Evolutionary conservation across 495 filamentous ascomycete species (phyloP), one percentile per base, ranked within the genome.

Genomic region (Penicillium dipodomyicola): DNA sequence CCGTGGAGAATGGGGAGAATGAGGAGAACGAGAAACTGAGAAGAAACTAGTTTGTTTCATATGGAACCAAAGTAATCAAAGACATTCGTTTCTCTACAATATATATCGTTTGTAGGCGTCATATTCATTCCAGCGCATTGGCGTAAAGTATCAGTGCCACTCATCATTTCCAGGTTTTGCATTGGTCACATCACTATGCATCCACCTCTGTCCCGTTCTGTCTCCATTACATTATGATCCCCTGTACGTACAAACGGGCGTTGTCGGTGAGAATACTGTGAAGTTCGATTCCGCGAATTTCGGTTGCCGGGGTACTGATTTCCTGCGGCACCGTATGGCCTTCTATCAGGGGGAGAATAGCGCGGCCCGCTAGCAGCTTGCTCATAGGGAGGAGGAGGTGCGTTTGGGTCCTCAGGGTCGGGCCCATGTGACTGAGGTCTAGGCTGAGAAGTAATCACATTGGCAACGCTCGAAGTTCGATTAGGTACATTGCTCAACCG

Each of bases 351-450:
- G 4, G 87, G 85, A 11, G 84, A 72, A 59, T 90, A 92, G 6
- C 80, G 79, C 7, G 77, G 80, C 47, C 79, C 78, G 30, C 78
- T 82, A 0, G 88, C 81, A 8, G 88, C 87, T 74, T 92, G 87
- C 71, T 94, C 91, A 66, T 96, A 96, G 14, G 82, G 85, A 6
- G 91, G 91, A 11, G 89, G 90, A 4, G 88, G 85, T 1, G 80
- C 84, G 46, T 82, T 77, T 6, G 74, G 79, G n/a, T 78, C 69
- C 25, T 72, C 74, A 19, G 17, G 71, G 57, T 59, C 72, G 63
- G 43, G 58, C 42, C 44, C 68, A 52, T 17, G 61, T 50, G 49
- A 47, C 67, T 72, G 52, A 5, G 52, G 57, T 6, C 33, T 20
- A 17, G 45, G 37, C 14, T 45, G 50, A 35, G 55, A 37, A 20